Conservation (phyloP, 768 basidiomycete genomes). For the Jaapia argillacea region DNA sequence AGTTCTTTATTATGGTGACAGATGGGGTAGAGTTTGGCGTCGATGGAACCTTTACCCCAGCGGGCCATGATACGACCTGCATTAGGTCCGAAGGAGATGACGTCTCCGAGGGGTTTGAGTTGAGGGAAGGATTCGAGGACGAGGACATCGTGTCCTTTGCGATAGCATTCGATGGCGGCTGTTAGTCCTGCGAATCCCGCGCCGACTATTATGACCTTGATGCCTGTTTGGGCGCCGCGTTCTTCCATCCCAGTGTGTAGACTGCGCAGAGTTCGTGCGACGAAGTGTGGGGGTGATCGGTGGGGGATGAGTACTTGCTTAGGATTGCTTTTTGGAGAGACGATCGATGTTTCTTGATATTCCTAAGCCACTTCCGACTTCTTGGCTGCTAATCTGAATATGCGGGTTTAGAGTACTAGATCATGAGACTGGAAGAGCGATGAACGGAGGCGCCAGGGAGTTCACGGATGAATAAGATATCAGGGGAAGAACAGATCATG, state of each 20-base stretch:
- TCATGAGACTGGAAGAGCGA: too few relatives aligned
- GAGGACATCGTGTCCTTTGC: slow-evolving; percentile 11
- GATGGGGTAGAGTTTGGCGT: slow-evolving; percentile 8
- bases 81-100: slow-evolving; percentile 12
- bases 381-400: too few relatives aligned
- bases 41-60: slow-evolving; percentile 15
- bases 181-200: slow-evolving; percentile 16
- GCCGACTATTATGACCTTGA: slow-evolving; percentile 11
- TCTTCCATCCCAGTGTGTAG: neutral
- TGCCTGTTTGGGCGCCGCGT: neutral
- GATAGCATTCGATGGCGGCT: slow-evolving; percentile 10
- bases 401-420: too few relatives aligned
- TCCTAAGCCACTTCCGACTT: too few relatives aligned
- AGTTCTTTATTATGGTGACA: slow-evolving; percentile 10
- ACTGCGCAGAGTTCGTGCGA: too few relatives aligned
- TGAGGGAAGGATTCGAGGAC: slow-evolving; percentile 10
- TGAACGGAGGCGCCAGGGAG: too few relatives aligned
- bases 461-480: too few relatives aligned
- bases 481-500: too few relatives aligned
- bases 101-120: slow-evolving; percentile 10
- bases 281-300: too few relatives aligned
- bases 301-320: too few relatives aligned
- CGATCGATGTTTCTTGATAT: too few relatives aligned
- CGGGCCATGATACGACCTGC: slow-evolving; percentile 14
- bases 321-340: too few relatives aligned